These are phyloP conservation scores for Stylosanthes scabra DNA, from an alignment of 331 rosid genomes.

Conservation along the genomic window DNA sequence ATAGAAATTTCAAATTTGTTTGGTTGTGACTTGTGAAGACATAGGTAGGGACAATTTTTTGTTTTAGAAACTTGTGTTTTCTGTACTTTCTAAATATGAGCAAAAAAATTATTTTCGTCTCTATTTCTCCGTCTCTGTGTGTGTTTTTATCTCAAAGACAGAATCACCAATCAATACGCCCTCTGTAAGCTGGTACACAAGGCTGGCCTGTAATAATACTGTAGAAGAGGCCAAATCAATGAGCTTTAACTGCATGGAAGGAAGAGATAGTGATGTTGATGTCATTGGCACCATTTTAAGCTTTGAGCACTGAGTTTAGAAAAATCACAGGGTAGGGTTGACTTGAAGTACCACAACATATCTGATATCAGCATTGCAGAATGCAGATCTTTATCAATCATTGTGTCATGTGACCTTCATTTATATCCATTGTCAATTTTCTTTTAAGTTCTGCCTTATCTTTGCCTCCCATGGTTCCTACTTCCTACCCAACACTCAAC, in stretches of 20 bases:
- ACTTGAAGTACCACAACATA: not conserved
- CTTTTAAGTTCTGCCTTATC: conserved; percentile 13
- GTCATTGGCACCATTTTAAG: conserved; percentile 19
- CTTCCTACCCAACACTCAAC: not conserved
- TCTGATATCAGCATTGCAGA: too few species aligned
- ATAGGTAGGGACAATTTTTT: too few species aligned
- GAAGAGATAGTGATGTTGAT: not conserved
- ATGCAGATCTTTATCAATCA: not conserved
- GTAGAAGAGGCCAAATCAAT: not conserved
- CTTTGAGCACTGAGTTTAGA: not conserved
- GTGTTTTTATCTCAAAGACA: too few species aligned
- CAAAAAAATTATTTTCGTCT: too few species aligned
- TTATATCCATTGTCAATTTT: conserved; percentile 1
- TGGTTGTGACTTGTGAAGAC: too few species aligned
- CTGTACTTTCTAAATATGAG: too few species aligned
- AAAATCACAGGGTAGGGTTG: conserved; percentile 14
- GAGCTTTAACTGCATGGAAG: conserved; percentile 19
- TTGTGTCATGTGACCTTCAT: conserved; percentile 33
- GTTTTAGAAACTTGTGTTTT: too few species aligned
- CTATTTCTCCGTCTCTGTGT: too few species aligned
- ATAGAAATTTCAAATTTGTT: too few species aligned
- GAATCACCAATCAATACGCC: too few species aligned
- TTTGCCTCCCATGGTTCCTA: not conserved
- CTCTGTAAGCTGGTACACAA: conserved; percentile 3
- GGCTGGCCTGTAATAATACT: not conserved